Conservation (phyloP, 768 basidiomycete species). For the Phaffia australis region DNA sequence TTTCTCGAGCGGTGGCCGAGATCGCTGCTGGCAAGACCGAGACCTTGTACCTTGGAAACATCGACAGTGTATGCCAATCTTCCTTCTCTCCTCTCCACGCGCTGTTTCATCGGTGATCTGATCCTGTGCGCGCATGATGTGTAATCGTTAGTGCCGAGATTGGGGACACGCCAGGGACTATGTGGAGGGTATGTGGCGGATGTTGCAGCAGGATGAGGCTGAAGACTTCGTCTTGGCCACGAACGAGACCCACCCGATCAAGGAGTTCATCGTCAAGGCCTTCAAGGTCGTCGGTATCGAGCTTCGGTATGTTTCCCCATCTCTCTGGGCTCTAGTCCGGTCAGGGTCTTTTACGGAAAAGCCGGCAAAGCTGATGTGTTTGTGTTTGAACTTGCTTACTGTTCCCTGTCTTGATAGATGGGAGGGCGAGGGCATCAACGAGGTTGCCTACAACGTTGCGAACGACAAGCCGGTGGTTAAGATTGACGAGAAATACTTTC, state of each 20-base stretch:
- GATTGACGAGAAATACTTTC: conserved; percentile 75
- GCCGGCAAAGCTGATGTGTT: neutral
- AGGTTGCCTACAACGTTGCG: conserved; percentile 49
- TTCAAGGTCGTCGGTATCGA: conserved; percentile 58
- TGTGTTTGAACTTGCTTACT: neutral
- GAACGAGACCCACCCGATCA: conserved; percentile 88
- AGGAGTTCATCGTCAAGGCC: conserved; percentile 82
- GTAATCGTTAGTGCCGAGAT: conserved; percentile 47
- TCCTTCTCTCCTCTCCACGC: too few relatives aligned
- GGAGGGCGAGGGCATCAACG: conserved; percentile 28
- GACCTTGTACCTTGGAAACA: conserved; percentile 84
- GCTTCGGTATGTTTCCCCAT: conserved; percentile 39
- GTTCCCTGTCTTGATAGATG: conserved; percentile 21
- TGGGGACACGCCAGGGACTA: conserved; percentile 86
- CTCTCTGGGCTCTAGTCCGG: neutral
- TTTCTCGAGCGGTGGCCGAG: conserved; percentile 82
- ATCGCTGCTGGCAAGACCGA: conserved; percentile 78
- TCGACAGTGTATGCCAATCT: conserved; percentile 47
- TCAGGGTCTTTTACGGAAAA: too few relatives aligned
- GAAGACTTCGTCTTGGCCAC: conserved; percentile 93
- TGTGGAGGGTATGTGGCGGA: conserved; percentile 95
- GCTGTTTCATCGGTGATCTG: too few relatives aligned
- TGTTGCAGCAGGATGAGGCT: conserved; percentile 69
- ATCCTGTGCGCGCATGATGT: too few relatives aligned
- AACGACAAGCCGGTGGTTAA: conserved; percentile 65